These are phyloP conservation scores for Cicer chorassanicum DNA, from an alignment of 306 rosid genomes.

Conservation along the genomic window DNA sequence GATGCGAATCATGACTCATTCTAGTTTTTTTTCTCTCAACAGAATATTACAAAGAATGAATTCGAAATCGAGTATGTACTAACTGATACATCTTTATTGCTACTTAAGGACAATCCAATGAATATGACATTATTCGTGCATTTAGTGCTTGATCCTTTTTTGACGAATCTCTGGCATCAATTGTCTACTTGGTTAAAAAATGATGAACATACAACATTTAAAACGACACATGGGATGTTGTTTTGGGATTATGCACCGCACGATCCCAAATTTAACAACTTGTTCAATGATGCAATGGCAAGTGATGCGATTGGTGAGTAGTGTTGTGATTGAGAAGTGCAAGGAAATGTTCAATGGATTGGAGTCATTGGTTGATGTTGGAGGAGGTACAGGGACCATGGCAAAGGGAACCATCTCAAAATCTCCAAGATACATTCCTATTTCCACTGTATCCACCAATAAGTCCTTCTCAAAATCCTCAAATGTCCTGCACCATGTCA, in stretches of 20 bases:
- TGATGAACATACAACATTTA: constrained; percentile 28
- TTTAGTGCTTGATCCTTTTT: not conserved
- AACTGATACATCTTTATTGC: not conserved
- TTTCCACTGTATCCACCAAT: no score
- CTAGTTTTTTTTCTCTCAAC: not conserved
- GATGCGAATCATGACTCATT: constrained; percentile 22
- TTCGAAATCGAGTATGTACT: not conserved
- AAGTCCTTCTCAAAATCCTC: no score
- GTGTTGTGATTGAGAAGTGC: not conserved
- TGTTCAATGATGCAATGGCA: not conserved
- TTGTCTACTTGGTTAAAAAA: constrained; percentile 37
- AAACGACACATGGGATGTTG: not conserved
- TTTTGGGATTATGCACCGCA: not conserved
- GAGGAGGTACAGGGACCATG: constrained; percentile 32
- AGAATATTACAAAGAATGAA: not conserved
- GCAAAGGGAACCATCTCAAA: no score
- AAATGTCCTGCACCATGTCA: no score
- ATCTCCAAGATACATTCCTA: no score
- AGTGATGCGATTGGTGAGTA: not conserved
- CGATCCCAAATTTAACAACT: not conserved
- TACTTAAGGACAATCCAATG: not conserved
- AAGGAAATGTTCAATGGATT: not conserved
- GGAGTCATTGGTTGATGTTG: constrained; percentile 40
- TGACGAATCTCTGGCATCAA: constrained; percentile 2
- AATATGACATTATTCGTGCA: not conserved